Base-by-base conservation (phyloP, 345 rosid species). In the Hibiscus trionum region DNA sequence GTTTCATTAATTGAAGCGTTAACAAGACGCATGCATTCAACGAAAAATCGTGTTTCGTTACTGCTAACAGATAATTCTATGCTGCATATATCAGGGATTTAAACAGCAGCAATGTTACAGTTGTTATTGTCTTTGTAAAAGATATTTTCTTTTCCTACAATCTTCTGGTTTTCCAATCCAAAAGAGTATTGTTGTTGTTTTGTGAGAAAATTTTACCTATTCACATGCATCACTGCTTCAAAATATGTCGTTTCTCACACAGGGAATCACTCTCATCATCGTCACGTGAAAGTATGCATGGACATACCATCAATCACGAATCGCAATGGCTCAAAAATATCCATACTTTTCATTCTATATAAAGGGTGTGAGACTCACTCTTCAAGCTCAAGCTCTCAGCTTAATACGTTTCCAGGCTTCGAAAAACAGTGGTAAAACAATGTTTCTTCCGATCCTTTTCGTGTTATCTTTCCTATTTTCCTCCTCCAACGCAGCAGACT, bases 401-500 rank as follows among this genome's bases (percentile, higher is more conserved):
- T 53, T 11, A n/a, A 68, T 24, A 6, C 35, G 0, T 46, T 66
- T 7, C 0, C 53, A 29, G 2, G 16, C 35, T 17, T 65, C 3
- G 10, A 50, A 59, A 16, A 37, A 33, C 29, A 50, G 52, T 52
- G 42, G 55, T n/a, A 1, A 72, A 7, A 75, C 79, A 65, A 86
- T 87, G 87, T 61, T 81, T 12, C 67, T 84, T 71, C 77, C 72
- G 2, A 57, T 85, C 73, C 78, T 90, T 47, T 58, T 86, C 66
- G 19, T 82, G 46, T 17, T 80, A 76, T 76, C 88, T 39, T 64
- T 90, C 65, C 72, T 87, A 70, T 70, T 82, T 31, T 72, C 90
- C 69, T 19, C 84, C 64, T 81, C 93, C 70, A 66, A 76, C 39
- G 96, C 93, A 6, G 76, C 87, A 47, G 97, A 92, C 79, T 92